These are phyloP conservation scores for Fraxinus greggii DNA, from an alignment of 305 asterid species.

Conservation along the genomic window DNA sequence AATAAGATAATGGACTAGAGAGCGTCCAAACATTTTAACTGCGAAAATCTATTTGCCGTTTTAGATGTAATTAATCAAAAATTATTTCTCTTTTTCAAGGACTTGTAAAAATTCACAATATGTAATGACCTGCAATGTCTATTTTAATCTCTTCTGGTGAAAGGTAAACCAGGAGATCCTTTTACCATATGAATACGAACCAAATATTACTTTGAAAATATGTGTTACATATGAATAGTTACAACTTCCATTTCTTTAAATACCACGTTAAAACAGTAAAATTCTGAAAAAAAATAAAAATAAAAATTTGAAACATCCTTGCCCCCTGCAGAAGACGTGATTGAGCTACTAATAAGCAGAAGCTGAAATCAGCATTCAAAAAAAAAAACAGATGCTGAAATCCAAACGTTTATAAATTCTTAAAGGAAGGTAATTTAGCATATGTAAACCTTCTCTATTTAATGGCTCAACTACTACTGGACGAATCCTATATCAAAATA, in stretches of 20 bases:
- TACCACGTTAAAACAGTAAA: not conserved
- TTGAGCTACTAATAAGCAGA: not conserved
- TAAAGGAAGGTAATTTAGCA: not conserved
- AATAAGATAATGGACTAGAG: slow-evolving; percentile 23
- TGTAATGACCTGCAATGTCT: not conserved
- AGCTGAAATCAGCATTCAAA: not conserved
- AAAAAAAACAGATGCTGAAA: not conserved
- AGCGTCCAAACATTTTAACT: slow-evolving; percentile 9
- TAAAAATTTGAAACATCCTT: not conserved
- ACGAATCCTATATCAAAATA: not conserved
- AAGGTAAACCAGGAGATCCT: not conserved
- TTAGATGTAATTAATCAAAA: not conserved
- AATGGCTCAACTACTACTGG: not conserved
- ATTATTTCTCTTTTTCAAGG: not conserved
- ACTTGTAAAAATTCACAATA: not conserved
- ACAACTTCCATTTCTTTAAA: not conserved
- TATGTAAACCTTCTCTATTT: not conserved
- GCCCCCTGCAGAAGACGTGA: not conserved
- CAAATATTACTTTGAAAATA: not conserved
- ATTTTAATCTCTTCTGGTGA: not conserved
- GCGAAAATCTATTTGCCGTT: slow-evolving; percentile 9
- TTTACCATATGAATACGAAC: not conserved
- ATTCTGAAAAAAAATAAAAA: not conserved
- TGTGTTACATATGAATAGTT: not conserved
- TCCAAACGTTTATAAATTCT: not conserved